Base-by-base conservation (phyloP, 371 early-diverging fungal species). In the Actinomortierella ambigua region DNA sequence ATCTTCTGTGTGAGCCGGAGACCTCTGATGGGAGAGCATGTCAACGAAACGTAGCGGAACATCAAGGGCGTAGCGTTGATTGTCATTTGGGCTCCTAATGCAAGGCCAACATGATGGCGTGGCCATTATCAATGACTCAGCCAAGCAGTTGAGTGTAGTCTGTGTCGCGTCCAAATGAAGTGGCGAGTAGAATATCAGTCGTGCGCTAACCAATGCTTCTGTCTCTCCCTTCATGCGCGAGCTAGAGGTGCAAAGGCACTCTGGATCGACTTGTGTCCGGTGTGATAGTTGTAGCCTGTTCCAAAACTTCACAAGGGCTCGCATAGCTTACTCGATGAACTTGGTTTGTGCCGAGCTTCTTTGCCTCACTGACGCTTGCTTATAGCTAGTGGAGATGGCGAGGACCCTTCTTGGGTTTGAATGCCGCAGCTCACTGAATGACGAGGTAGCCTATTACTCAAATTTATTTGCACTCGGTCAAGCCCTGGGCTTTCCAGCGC, bases 11-110 rank as follows among this genome's bases (percentile, higher is more conserved):
- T 65, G 28, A 82, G 82, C 2, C 65, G 79, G 52, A 69, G 63
- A 44, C 82, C 79, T 29, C 93, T 93, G 49, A 92, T 89, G 55
- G 84, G 73, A 14, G 87, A 90, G 7, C 90, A 92, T 14, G 77
- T 78, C 20, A 94, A 61, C 3, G 70, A 59, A 3, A 85, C 69
- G 56, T 87, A 76, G 29, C 70, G 67, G 22, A 24, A 23, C 40
- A 89, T 63, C 51, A 94, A 55, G 27, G 73, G 59, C n/a, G 59
- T 27, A 1, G 83, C 68, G 18, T 65, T 48, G 39, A 86, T 60
- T 8, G 69, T 8, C 17, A 89, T n/a, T n/a, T 62, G 1, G 83
- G 80, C 18, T 68, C 77, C 54, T 90, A 87, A 1, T 93, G 92
- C 0, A 87, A 6, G 18, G 85, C 90, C 39, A 93, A 70, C 52